Percentiles rank a stretch among this genome's conserved stretches.
Evolutionary conservation across 2,329 filamentous ascomycete species (phyloP).

Genomic region (Curvularia sp.): DNA sequence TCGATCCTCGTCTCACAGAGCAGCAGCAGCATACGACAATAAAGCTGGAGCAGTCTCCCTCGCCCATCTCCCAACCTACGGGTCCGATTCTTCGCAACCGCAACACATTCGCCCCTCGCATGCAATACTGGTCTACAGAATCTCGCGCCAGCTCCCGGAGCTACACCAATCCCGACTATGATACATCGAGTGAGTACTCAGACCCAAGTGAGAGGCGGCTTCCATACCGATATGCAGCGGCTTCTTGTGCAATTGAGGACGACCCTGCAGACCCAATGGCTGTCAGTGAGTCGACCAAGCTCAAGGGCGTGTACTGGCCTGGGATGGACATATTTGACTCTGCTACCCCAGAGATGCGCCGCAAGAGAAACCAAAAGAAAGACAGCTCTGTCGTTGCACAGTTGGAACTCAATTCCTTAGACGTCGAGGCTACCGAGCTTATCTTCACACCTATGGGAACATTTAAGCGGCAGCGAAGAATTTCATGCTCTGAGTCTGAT

Average conservation of each 20-base stretch:
- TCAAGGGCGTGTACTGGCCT: slow-evolving; percentile 77
- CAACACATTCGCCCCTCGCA: slow-evolving; percentile 42
- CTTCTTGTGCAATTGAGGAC: slow-evolving; percentile 45
- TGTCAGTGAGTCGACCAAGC: slow-evolving; percentile 55
- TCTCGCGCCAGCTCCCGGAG: slow-evolving; percentile 48
- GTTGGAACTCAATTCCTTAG: slow-evolving; percentile 69
- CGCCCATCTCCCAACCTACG: slow-evolving; percentile 35
- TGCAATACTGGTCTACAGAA: slow-evolving; percentile 50
- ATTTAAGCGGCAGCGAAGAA: slow-evolving; percentile 53
- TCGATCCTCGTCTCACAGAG: slow-evolving; percentile 50
- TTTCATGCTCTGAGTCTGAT: slow-evolving; percentile 55
- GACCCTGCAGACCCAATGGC: slow-evolving; percentile 39
- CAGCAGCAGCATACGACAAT: slow-evolving; percentile 46
- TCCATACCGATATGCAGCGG: slow-evolving; percentile 34
- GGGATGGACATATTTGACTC: slow-evolving; percentile 86
- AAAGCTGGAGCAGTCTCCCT: slow-evolving; percentile 46
- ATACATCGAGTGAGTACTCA: slow-evolving; percentile 49
- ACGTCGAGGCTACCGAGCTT: slow-evolving; percentile 69
- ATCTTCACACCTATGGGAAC: slow-evolving; percentile 62
- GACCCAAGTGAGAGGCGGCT: slow-evolving; percentile 39
- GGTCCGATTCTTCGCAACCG: slow-evolving; percentile 44
- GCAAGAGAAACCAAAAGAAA: slow-evolving; percentile 80
- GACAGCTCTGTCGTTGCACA: slow-evolving; percentile 72
- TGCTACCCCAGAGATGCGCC: slow-evolving; percentile 74
- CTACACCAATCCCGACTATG: slow-evolving; percentile 49